These are phyloP conservation scores for Fusarium solani-melongenae DNA, from an alignment of 2,329 filamentous ascomycete genomes.

Conservation along the genomic window DNA sequence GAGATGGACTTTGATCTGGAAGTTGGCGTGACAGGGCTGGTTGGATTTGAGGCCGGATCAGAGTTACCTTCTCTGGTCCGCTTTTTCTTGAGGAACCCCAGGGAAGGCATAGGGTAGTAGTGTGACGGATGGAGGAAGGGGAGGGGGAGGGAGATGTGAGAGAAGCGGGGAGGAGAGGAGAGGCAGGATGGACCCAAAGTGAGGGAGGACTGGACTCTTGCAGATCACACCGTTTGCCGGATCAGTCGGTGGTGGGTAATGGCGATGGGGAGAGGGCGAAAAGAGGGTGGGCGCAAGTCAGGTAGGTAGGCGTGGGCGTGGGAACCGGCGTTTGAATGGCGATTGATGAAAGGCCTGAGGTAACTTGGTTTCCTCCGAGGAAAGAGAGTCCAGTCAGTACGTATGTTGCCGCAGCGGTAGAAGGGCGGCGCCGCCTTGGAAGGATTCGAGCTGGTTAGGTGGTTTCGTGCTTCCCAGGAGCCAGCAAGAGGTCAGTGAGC, in stretches of 20 bases:
- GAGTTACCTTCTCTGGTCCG: constrained; percentile 90
- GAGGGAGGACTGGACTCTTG: constrained; percentile 31
- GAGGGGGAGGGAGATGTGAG: constrained; percentile 20
- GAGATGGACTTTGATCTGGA: constrained; percentile 54
- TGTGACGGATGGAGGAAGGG: constrained; percentile 31
- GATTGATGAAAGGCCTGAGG: neutral
- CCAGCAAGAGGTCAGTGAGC: constrained; percentile 40
- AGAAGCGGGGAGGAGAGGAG: constrained; percentile 31
- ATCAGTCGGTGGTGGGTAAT: constrained; percentile 28
- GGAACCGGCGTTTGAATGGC: constrained; percentile 18
- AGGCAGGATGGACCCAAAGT: constrained; percentile 33
- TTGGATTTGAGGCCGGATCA: constrained; percentile 74
- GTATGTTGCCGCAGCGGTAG: neutral
- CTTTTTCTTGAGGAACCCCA: constrained; percentile 98
- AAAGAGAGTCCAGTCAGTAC: neutral
- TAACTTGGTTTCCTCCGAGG: neutral
- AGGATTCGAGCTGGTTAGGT: constrained; percentile 32
- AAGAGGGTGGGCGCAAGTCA: constrained; percentile 4
- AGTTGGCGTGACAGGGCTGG: constrained; percentile 71
- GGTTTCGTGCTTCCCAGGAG: constrained; percentile 22
- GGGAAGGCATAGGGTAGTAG: constrained; percentile 79
- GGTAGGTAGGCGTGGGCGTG: constrained; percentile 1
- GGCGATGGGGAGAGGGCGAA: constrained; percentile 1
- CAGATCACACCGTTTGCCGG: constrained; percentile 39
- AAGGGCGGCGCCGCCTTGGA: constrained; percentile 8